Evolutionary conservation across 2,329 filamentous ascomycete species (phyloP), one percentile per base, ranked within the genome.

Genomic region (Pseudomassariella vexata): DNA sequence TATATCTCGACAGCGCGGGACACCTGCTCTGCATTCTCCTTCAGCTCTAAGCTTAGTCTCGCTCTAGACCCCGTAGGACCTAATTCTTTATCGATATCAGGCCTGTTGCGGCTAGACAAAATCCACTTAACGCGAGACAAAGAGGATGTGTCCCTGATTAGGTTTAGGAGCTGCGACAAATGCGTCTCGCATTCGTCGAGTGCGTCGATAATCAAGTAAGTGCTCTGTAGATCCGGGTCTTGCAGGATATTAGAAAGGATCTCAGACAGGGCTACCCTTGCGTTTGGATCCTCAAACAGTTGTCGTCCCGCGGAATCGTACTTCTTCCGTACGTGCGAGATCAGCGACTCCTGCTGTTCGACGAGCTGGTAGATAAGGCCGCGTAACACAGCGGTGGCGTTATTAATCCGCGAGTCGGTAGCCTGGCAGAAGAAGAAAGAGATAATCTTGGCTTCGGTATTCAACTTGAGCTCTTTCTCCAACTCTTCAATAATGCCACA

Each of bases 131-230:
- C 43, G 7, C 36, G 26, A 24, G 45, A 19, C 31, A 34, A 42
- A n/a, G n/a, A n/a, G n/a, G n/a, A n/a, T n/a, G n/a, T n/a, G 30
- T 49, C 28, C 9, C 35, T 31, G 24, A 69, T 52, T 5, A 66
- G 43, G 4, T 55, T 30, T 6, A 66, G 47, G 19, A 68, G 57
- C 23, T 46, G 20, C 3, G 22, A 3, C 14, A 42, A 38, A 24
- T 46, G 56, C 6, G 17, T 36, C 3, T 4, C 8, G 37, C 65
- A 71, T 43, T 73, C 64, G 36, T 73, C 63, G 0, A 72, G 57
- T 1, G 60, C 65, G 45, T 72, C 63, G 17, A 72, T 47, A 3
- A 70, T 38, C 2, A 71, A 29, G 35, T 56, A 59, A 0, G 49
- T 52, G 0, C 5, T 40, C 4, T 40, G 17, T n/a, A 63, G 32